Evolutionary conservation across 1,284 basidiomycete genomes (phyloP).

Genomic region (Trametes pubescens): DNA sequence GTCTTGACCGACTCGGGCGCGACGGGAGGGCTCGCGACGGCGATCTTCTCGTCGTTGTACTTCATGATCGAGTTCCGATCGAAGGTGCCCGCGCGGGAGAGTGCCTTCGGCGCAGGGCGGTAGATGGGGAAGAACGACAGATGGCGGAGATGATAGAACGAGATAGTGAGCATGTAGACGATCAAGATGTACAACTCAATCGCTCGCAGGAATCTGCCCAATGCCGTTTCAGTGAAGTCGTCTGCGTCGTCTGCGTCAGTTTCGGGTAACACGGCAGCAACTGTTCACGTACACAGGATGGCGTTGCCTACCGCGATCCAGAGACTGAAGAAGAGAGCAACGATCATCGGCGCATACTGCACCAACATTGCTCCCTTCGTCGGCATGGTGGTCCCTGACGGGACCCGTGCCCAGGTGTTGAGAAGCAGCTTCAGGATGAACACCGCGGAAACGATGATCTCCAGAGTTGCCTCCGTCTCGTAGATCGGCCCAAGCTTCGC

Average conservation of each 20-base stretch:
- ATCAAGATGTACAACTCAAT: slow-evolving; percentile 71
- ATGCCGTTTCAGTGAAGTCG: slow-evolving; percentile 69
- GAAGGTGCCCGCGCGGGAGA: slow-evolving; percentile 41
- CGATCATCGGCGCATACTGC: slow-evolving; percentile 60
- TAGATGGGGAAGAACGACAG: slow-evolving; percentile 29
- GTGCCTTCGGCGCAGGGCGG: slow-evolving; percentile 30
- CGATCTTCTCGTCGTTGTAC: neutral
- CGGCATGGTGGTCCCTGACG: slow-evolving; percentile 39
- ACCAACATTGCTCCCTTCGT: slow-evolving; percentile 53
- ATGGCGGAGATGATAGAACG: slow-evolving; percentile 53
- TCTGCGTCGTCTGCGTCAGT: slow-evolving; percentile 48
- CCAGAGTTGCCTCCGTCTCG: slow-evolving; percentile 60
- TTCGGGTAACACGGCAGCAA: slow-evolving; percentile 1
- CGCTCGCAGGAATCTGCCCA: slow-evolving; percentile 76
- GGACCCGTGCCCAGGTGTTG: slow-evolving; percentile 56
- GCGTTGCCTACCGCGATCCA: slow-evolving; percentile 65
- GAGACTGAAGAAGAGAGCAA: slow-evolving; percentile 60
- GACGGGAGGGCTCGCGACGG: neutral
- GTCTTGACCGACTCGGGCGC: slow-evolving; percentile 6
- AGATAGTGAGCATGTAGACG: slow-evolving; percentile 60
- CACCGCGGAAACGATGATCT: slow-evolving; percentile 63
- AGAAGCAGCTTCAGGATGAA: slow-evolving; percentile 70
- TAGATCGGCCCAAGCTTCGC: slow-evolving; percentile 60
- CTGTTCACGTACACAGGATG: slow-evolving; percentile 58
- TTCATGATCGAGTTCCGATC: slow-evolving; percentile 28